Evolutionary conservation across 495 filamentous ascomycete genomes (phyloP), one percentile per base, ranked within the genome.

Genomic region (Hypoxylon rickii): DNA sequence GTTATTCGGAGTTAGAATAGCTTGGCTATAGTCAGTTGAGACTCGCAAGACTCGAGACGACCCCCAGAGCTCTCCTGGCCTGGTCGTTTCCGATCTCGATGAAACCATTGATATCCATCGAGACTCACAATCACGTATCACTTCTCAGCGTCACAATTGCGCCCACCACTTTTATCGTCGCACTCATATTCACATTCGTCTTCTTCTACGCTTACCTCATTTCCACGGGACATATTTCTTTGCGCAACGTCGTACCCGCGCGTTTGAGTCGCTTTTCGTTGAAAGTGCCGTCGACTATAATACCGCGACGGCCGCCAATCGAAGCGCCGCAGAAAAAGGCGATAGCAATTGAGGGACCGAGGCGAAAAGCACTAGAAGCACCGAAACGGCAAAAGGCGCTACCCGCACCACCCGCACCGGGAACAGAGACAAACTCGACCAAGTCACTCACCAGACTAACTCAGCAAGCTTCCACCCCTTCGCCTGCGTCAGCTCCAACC

Each of bases 61-160:
- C 56, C 48, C 8, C 39, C 44, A 37, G 56, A 60, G 22, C 38
- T 50, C 13, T 36, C 7, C 36, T 37, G 45, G 44, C 42, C 29
- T 39, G 56, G 49, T 60, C 50, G 56, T 49, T 60, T 60, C 44
- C 49, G 55, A 57, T 41, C 63, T 67, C 68, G 66, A 77, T 79
- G 76, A 68, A 65, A 63, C 74, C 76, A 15, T 67, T 79, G 59
- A 65, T 83, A 55, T 77, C 76, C 24, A 70, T 83, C 54, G 71
- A 82, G 63, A 82, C 77, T 71, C 71, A 80, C 69, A 71, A 79
- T 58, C 73, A 79, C 61, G 46, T 77, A 56, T 59, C 73, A 37
- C 70, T 83, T 36, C 52, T 83, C 49, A 79, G 76, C 64, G 63
- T 83, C 41, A 72, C 70, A 50, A 75, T 83, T 65, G 77, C 78